Base-by-base conservation (phyloP, 768 basidiomycete genomes). In the Boletus pseudo-olivaceus region DNA sequence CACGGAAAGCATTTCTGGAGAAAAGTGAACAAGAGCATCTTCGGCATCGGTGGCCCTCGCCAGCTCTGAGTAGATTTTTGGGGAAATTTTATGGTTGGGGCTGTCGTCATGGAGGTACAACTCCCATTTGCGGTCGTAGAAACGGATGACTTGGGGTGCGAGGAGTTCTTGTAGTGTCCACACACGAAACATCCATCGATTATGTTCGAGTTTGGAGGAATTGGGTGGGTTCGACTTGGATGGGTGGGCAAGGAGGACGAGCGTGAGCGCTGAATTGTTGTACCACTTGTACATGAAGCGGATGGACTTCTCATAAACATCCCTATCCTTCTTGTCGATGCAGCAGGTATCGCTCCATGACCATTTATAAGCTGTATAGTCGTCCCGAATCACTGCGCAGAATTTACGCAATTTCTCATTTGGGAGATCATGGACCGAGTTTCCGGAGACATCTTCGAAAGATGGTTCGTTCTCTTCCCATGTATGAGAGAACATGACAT, bases 401-500 rank as follows among this genome's bases (percentile, higher is more conserved):
- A 61, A 57, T 11, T 32, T 46, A 23, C n/a, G 49, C 11, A 61
- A 19, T 37, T 61, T 61, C 2, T 45, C 11, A 33, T 60, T 61
- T 26, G 11, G 29, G 23, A 15, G n/a, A 5, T 48, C 19, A 17
- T 51, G 51, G 44, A 42, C 46, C 1, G 34, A 44, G 6, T 9
- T 48, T 37, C 23, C 20, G 26, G 53, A 33, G 5, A 60, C 33
- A 17, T 49, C 49, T 5, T 56, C 15, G 30, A 51, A 61, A 1
- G 55, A 37, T 7, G 60, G 58, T 40, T 62, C 60, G 0, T 34
- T 17, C 7, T 17, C 54, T n/a, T 51, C 55, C 60, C 60, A 62
- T 6, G 50, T 57, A 6, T 62, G 60, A 19, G 60, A 62, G 32
- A 62, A 53, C 60, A 61, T 62, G 42, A 61, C 47, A n/a, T 57